phyloP scores from a whole-genome alignment of 2,329 filamentous ascomycete species.

The Trichoderma semiorbis region DNA sequence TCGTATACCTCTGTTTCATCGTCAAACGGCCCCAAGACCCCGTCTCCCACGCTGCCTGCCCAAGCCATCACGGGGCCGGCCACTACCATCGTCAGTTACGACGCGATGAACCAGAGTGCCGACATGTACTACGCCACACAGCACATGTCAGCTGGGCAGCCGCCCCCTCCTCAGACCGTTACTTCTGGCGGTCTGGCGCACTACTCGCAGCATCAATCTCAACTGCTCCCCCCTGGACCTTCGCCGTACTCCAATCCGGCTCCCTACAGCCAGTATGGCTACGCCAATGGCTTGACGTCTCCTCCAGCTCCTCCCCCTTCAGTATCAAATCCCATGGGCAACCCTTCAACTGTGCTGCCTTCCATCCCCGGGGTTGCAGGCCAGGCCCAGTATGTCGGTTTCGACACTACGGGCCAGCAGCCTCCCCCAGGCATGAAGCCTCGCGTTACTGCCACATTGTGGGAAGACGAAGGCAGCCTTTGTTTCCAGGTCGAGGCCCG shows the following conservation, averaged over 20 bases:
- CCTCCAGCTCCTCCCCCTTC: conserved; percentile 66
- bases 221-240: conserved; percentile 69
- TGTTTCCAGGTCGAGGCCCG: conserved; percentile 98
- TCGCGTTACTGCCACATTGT: conserved; percentile 89
- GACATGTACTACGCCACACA: conserved; percentile 78
- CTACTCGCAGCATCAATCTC: conserved; percentile 76
- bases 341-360: conserved; percentile 61
- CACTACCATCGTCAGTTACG: conserved; percentile 32
- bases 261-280: conserved; percentile 68
- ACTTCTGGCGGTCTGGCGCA: conserved; percentile 70
- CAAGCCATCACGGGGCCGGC: conserved; percentile 37
- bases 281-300: conserved; percentile 75
- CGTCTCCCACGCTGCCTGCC: conserved; percentile 64
- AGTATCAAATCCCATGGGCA: conserved; percentile 67
- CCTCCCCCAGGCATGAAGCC: conserved; percentile 95
- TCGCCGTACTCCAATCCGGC: conserved; percentile 61
- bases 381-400: conserved; percentile 56
- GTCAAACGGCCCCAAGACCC: conserved; percentile 68
- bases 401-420: conserved; percentile 86
- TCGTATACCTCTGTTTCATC: conserved; percentile 54
- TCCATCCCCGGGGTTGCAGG: conserved; percentile 53
- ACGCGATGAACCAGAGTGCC: conserved; percentile 76
- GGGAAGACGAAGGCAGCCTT: conserved; percentile 96
- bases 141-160: conserved; percentile 75
- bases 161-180: conserved; percentile 71